Evolutionary conservation across 1,284 basidiomycete genomes (phyloP).

Genomic region (Vanrija humicola): DNA sequence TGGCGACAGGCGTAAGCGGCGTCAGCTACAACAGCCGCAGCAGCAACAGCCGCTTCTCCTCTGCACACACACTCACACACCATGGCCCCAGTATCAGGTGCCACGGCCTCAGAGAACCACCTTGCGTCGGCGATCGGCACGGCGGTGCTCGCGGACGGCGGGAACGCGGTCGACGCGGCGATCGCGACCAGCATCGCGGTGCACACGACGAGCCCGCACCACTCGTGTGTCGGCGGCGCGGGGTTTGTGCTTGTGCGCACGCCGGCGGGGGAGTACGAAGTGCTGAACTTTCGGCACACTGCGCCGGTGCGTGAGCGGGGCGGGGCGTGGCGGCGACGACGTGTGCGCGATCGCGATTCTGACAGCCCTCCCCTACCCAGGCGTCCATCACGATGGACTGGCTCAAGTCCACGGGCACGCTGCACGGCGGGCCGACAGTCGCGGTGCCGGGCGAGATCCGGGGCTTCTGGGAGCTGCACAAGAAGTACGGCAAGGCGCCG

Average conservation of each 20-base stretch:
- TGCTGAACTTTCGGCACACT: slow-evolving; percentile 28
- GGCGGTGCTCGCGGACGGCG: slow-evolving; percentile 22
- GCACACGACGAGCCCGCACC: slow-evolving; percentile 55
- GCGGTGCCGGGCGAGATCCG: slow-evolving; percentile 35
- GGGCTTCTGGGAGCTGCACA: slow-evolving; percentile 31
- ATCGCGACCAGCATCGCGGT: slow-evolving; percentile 50
- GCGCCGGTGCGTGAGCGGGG: slow-evolving; percentile 25
- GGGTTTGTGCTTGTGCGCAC: slow-evolving; percentile 33
- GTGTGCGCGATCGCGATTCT: background rate
- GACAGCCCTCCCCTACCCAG: background rate
- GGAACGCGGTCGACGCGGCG: slow-evolving; percentile 34
- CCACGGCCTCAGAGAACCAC: slow-evolving; percentile 22
- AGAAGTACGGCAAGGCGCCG: slow-evolving; percentile 20
- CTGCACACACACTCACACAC: too few species aligned
- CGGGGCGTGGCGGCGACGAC: too few species aligned
- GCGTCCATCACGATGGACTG: slow-evolving; percentile 9
- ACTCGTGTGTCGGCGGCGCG: slow-evolving; percentile 47
- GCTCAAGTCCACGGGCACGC: slow-evolving; percentile 14
- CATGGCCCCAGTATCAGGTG: slow-evolving; percentile 11
- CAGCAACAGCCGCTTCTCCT: too few species aligned
- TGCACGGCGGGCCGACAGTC: slow-evolving; percentile 28
- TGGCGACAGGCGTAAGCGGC: too few species aligned
- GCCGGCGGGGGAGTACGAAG: slow-evolving; percentile 14
- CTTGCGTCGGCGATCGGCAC: slow-evolving; percentile 28
- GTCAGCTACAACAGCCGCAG: too few species aligned